These are phyloP conservation scores for Sphagnum magellanicum DNA, from an alignment of 228 moss, liverwort and hornwort genomes.

Conservation along the genomic window DNA sequence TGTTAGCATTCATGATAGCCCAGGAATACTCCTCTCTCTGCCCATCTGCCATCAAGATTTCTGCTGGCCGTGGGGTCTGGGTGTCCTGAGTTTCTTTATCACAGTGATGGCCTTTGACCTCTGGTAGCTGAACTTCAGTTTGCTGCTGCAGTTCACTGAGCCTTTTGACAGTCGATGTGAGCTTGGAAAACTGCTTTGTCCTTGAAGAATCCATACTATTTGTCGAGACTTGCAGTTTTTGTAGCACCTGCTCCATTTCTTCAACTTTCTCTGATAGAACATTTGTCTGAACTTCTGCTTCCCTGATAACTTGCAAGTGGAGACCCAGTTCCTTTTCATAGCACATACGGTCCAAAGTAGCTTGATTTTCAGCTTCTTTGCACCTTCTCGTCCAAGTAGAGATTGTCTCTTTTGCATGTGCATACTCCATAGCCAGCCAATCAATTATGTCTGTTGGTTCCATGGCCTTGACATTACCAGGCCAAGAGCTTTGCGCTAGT, in stretches of 20 bases:
- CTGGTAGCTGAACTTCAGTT: slow-evolving; percentile 69
- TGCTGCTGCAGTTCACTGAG: slow-evolving; percentile 71
- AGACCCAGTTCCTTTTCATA: slow-evolving; percentile 47
- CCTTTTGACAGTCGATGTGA: slow-evolving; percentile 62
- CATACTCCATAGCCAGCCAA: slow-evolving; percentile 36
- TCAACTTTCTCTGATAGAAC: slow-evolving; percentile 27
- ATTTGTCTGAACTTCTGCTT: slow-evolving; percentile 34
- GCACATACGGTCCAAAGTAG: slow-evolving; percentile 15
- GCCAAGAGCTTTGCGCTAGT: slow-evolving; percentile 24
- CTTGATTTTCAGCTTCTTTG: slow-evolving; percentile 37
- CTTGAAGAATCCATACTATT: slow-evolving; percentile 58
- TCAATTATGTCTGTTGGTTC: slow-evolving; percentile 48
- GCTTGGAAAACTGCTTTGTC: slow-evolving; percentile 51
- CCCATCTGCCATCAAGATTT: slow-evolving; percentile 26
- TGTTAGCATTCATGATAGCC: slow-evolving; percentile 16
- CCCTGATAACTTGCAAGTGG: slow-evolving; percentile 27
- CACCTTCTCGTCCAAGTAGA: slow-evolving; percentile 19
- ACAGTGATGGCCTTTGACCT: slow-evolving; percentile 67
- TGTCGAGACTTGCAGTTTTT: slow-evolving; percentile 36
- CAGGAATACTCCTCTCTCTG: slow-evolving; percentile 12
- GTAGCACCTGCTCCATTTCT: slow-evolving; percentile 43
- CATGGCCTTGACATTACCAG: slow-evolving; percentile 25
- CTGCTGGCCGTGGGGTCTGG: slow-evolving; percentile 48
- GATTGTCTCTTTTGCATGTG: slow-evolving; percentile 19
- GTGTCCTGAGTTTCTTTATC: slow-evolving; percentile 51